phyloP scores from a whole-genome alignment of 495 filamentous ascomycete genomes.

The Aspergillus funiculosus region DNA sequence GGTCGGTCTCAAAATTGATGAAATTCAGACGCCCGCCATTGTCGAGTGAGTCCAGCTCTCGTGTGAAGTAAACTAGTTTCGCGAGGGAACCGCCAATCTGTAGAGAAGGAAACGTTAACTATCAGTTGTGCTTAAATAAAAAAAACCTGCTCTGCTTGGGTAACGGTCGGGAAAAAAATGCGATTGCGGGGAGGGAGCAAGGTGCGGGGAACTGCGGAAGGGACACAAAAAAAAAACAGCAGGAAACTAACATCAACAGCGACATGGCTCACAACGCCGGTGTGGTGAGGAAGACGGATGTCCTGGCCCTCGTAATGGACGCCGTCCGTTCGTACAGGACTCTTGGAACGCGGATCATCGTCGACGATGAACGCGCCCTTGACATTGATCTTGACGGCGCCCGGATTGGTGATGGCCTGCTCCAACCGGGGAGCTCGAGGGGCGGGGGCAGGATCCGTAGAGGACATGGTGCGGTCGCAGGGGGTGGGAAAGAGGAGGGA shows the following conservation, averaged over 20 bases:
- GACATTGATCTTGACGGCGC: conserved; percentile 87
- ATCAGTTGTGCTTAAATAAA: no score
- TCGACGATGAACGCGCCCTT: conserved; percentile 94
- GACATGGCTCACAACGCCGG: conserved; percentile 86
- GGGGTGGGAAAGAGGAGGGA: conserved; percentile 12
- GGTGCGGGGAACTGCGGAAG: conserved; percentile 29
- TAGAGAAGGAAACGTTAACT: neutral
- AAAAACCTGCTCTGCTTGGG: conserved; percentile 1
- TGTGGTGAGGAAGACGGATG: conserved; percentile 94
- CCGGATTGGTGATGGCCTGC: conserved; percentile 74
- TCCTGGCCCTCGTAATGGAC: conserved; percentile 77
- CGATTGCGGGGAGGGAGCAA: conserved; percentile 31
- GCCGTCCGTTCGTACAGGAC: conserved; percentile 48
- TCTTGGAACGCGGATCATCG: conserved; percentile 55
- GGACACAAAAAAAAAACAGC: conserved; percentile 12
- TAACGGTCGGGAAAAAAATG: conserved; percentile 9
- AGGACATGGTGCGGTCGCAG: conserved; percentile 17
- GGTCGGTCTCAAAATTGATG: conserved; percentile 89
- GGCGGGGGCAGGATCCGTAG: conserved; percentile 19
- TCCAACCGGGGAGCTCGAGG: conserved; percentile 41
- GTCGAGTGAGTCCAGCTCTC: conserved; percentile 69
- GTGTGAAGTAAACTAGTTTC: conserved; percentile 95
- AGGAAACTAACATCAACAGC: conserved; percentile 78
- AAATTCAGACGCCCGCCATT: conserved; percentile 91
- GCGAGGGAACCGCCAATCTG: conserved; percentile 93